A percentile compares a stretch with the other conserved stretches of the same genome.
phyloP scores from a whole-genome alignment of 108 stramenopile species.

The Pseudonitzschia pungens region DNA sequence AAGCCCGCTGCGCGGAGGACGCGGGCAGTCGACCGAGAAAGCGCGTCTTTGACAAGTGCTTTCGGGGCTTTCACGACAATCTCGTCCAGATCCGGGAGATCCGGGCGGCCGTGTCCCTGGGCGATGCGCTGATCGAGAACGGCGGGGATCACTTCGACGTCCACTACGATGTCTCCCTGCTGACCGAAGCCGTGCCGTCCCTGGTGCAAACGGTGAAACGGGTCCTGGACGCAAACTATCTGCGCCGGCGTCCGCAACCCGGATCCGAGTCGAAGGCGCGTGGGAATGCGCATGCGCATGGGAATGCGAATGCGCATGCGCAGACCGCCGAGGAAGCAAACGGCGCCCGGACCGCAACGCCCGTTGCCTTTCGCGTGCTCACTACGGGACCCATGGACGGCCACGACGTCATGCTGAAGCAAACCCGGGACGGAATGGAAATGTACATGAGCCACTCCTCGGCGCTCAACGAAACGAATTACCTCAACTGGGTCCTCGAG shows the following conservation, averaged over 20 bases:
- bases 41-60: slow-evolving; percentile 24
- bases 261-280: no score
- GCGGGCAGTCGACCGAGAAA: background rate
- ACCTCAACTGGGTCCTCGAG: slow-evolving; percentile 37
- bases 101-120: slow-evolving; percentile 25
- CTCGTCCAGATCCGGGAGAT: slow-evolving; percentile 29
- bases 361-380: slow-evolving; percentile 53
- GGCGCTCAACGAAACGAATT: slow-evolving; percentile 35
- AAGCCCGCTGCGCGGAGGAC: background rate
- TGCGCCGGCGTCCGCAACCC: background rate
- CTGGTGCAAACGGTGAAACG: slow-evolving; percentile 16
- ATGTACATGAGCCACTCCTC: slow-evolving; percentile 11
- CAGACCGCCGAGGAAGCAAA: no score
- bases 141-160: slow-evolving; percentile 56
- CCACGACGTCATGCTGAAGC: slow-evolving; percentile 20
- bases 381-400: slow-evolving; percentile 45
- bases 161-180: slow-evolving; percentile 28
- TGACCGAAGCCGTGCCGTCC: slow-evolving; percentile 17
- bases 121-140: slow-evolving; percentile 29
- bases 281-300: no score
- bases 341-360: slow-evolving; percentile 8
- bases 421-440: background rate
- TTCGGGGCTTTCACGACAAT: slow-evolving; percentile 57
- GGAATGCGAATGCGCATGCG: no score
- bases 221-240: slow-evolving; percentile 20